Evolutionary conservation across 2,329 filamentous ascomycete genomes (phyloP), one percentile per base, ranked within the genome.

Genomic region (Hymenoscyphus salicellus): DNA sequence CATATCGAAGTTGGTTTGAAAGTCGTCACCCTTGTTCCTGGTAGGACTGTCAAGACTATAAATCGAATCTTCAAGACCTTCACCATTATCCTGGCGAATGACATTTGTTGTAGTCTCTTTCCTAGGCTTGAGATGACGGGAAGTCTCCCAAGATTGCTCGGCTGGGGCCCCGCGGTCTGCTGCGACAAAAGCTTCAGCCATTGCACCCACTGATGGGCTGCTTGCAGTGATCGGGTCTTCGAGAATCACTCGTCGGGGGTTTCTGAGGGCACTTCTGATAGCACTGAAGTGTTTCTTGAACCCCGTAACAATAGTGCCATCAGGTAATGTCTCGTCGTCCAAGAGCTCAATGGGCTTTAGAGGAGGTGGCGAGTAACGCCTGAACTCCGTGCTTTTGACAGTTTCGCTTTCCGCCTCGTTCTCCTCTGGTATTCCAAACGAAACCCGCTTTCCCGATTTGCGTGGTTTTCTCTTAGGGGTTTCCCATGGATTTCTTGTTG

Each of bases 141-240:
- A 63, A n/a, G 65, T 60, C 23, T 55, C n/a, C 11, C 32, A 23
- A 33, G 36, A 33, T n/a, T 41, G 43, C 4, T 20, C 23, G 2
- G 28, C 56, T 28, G 65, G 65, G n/a, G 59, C 59, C 23, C 72
- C 62, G 7, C 64, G 62, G 66, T 84, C 82, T 5, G 80, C 82
- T n/a, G 77, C 73, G 32, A 79, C 73, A 65, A 84, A 85, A 6
- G 80, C 79, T 65, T 81, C 75, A 0, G 82, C 82, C 79, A 84
- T 83, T 6, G 80, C 82, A 62, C 75, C 77, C 17, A 81, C 67
- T 6, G 80, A 79, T 36, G 80, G 83, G 41, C 74, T 75, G 68
- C 72, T 69, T 8, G 63, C 56, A 1, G 64, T 23, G 8, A 63
- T 58, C 20, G 68, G 68, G 32, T 46, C 36, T 8, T 66, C 60